A percentile compares a stretch with the other conserved stretches of the same genome.
Evolutionary conservation across 208 protist genomes (phyloP).

Genomic region (Trypanosoma melophagium): DNA sequence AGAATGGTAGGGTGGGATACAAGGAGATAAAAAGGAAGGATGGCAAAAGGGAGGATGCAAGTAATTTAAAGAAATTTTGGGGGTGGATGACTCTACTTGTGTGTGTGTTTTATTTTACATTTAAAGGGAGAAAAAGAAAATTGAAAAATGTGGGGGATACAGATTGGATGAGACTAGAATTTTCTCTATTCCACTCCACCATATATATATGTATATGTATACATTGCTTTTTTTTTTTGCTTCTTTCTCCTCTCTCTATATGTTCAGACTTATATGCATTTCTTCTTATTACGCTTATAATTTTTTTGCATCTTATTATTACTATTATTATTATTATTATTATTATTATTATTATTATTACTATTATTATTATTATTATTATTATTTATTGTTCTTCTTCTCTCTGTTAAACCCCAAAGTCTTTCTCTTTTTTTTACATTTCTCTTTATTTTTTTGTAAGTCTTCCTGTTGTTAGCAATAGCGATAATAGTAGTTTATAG

Average conservation of each 20-base stretch:
- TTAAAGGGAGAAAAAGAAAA: too few species aligned
- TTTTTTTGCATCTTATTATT: neutral
- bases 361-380: conserved; percentile 2
- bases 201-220: neutral
- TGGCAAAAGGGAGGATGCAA: too few species aligned
- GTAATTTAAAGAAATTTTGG: too few species aligned
- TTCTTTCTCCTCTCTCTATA: conserved; percentile 5
- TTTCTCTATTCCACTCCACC: too few species aligned
- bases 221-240: conserved; percentile 7
- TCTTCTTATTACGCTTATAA: neutral
- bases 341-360: conserved; percentile 16
- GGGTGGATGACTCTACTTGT: too few species aligned
- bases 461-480: neutral
- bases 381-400: conserved; percentile 12
- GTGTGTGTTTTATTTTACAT: too few species aligned
- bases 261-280: too few species aligned
- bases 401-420: neutral
- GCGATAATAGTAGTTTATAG: too few species aligned
- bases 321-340: neutral
- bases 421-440: neutral
- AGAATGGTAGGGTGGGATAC: too few species aligned
- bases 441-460: neutral
- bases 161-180: too few species aligned
- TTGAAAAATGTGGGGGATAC: too few species aligned
- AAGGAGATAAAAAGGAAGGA: too few species aligned